These are phyloP conservation scores for Aristolochia contorta DNA, from an alignment of 164 flowering plant genomes.

Conservation along the genomic window DNA sequence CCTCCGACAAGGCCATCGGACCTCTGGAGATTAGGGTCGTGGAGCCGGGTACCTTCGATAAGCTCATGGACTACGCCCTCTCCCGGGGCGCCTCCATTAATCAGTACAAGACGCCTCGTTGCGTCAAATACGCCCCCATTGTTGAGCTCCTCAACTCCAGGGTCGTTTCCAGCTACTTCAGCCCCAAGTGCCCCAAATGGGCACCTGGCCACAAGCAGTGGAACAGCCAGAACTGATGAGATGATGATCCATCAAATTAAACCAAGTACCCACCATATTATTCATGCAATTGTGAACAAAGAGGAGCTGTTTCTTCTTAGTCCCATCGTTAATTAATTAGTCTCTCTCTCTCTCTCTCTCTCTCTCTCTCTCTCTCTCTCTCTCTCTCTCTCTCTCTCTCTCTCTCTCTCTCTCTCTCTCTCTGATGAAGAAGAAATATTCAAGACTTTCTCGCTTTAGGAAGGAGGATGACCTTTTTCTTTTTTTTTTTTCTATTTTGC, in stretches of 20 bases:
- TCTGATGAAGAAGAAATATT: too few species aligned
- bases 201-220: conserved; percentile 79
- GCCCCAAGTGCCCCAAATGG: conserved; percentile 95
- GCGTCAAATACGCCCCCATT: conserved; percentile 82
- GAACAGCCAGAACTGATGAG: conserved; percentile 34
- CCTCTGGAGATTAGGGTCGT: conserved; percentile 87
- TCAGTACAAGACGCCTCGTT: conserved; percentile 93
- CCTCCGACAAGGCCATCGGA: conserved; percentile 77
- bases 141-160: conserved; percentile 74
- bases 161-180: conserved; percentile 46
- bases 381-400: too few species aligned
- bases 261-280: too few species aligned
- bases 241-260: too few species aligned
- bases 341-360: too few species aligned
- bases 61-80: conserved; percentile 96
- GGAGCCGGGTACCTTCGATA: conserved; percentile 77
- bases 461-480: conserved; percentile 5
- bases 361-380: too few species aligned
- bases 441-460: conserved; percentile 5
- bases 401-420: too few species aligned
- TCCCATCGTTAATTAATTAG: too few species aligned
- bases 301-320: conserved; percentile 6
- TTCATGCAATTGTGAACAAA: conserved; percentile 4
- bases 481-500: conserved; percentile 1
- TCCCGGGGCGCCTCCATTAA: conserved; percentile 86